phyloP scores from a whole-genome alignment of 306 rosid species.

The Inga leiocalycina region DNA sequence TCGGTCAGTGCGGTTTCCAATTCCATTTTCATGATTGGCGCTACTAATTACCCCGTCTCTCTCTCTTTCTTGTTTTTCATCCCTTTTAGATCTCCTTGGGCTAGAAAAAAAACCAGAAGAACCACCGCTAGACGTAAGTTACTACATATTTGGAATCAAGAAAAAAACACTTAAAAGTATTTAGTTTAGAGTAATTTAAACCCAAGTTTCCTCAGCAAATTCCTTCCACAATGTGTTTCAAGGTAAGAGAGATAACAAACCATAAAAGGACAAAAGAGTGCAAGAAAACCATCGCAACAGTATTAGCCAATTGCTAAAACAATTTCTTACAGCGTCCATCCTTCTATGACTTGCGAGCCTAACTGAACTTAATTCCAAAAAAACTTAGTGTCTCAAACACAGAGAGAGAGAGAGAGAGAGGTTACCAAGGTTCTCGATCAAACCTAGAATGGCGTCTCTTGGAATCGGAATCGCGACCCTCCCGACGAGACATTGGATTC shows the following conservation, averaged over 20 bases:
- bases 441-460: slow-evolving; percentile 66
- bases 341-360: not conserved
- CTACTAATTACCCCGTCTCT: slow-evolving; percentile 39
- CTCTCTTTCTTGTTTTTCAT: slow-evolving; percentile 50
- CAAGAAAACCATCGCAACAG: not conserved
- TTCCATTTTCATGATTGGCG: slow-evolving; percentile 37
- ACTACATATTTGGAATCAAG: slow-evolving; percentile 12
- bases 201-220: too few relatives aligned
- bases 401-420: not conserved
- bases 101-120: slow-evolving; percentile 38
- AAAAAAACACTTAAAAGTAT: not conserved
- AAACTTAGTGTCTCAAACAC: not conserved
- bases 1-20: slow-evolving; percentile 42
- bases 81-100: slow-evolving; percentile 71
- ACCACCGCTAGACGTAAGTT: slow-evolving; percentile 10
- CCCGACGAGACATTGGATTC: slow-evolving; percentile 63
- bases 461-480: slow-evolving; percentile 59
- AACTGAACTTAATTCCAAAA: not conserved
- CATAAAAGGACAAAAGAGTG: not conserved
- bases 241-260: not conserved
- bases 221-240: not conserved
- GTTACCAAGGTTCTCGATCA: slow-evolving; percentile 65
- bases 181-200: not conserved
- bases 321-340: not conserved
- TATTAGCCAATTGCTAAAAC: not conserved